Percentiles rank a stretch among this genome's conserved stretches.
These are phyloP conservation scores for Pestalotiopsis fici DNA, from an alignment of 2,329 filamentous ascomycete species.

Conservation along the genomic window DNA sequence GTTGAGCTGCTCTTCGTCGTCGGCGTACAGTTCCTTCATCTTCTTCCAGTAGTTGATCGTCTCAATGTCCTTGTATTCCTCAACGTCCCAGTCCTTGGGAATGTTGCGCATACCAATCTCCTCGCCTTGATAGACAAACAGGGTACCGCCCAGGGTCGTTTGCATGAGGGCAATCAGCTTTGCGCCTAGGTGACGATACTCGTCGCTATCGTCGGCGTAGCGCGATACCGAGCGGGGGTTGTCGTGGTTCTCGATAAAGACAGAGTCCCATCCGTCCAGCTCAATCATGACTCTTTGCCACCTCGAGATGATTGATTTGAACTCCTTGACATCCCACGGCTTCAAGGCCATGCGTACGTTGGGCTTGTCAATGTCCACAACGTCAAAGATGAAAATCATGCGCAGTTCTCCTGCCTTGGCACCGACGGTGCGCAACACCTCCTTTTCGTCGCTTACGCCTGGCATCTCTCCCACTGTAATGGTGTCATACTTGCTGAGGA, in stretches of 20 bases:
- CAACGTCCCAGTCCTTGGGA: slow-evolving; percentile 57
- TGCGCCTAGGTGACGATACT: slow-evolving; percentile 47
- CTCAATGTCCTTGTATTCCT: slow-evolving; percentile 58
- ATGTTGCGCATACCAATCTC: slow-evolving; percentile 67
- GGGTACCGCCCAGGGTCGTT: slow-evolving; percentile 55
- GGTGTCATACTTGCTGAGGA: slow-evolving; percentile 62
- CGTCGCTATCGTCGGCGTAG: slow-evolving; percentile 50
- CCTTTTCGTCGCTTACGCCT: slow-evolving; percentile 56
- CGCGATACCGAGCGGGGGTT: slow-evolving; percentile 60
- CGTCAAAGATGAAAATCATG: slow-evolving; percentile 71
- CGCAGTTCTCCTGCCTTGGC: slow-evolving; percentile 60
- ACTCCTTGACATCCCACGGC: slow-evolving; percentile 42
- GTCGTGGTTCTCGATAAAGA: slow-evolving; percentile 68
- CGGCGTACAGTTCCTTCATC: slow-evolving; percentile 33
- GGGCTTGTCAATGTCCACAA: slow-evolving; percentile 61
- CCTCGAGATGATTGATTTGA: slow-evolving; percentile 38
- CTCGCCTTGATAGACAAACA: slow-evolving; percentile 69
- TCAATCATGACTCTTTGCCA: slow-evolving; percentile 48
- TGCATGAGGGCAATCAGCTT: slow-evolving; percentile 62
- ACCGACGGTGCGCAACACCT: slow-evolving; percentile 62
- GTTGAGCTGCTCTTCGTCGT: slow-evolving; percentile 39
- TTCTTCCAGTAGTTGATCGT: slow-evolving; percentile 49
- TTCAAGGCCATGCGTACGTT: slow-evolving; percentile 44
- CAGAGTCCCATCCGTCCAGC: slow-evolving; percentile 61
- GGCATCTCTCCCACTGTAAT: slow-evolving; percentile 73